These are phyloP conservation scores for Zoysia matrella DNA, from an alignment of 202 grass and related monocot genomes.

Conservation along the genomic window DNA sequence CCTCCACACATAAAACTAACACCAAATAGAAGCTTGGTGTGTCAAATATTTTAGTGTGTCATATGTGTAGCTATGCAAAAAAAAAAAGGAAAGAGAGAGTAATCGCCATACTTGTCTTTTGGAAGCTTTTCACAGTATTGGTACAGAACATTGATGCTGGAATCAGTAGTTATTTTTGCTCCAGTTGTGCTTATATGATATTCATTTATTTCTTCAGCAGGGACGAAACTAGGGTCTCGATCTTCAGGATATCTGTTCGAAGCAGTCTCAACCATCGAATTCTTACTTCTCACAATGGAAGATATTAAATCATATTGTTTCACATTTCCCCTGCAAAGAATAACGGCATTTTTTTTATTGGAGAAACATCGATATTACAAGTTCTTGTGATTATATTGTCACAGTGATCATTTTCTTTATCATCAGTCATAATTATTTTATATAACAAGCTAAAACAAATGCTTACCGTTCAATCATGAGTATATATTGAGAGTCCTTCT, in stretches of 20 bases:
- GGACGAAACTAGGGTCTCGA: constrained; percentile 37
- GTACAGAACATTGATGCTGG: constrained; percentile 67
- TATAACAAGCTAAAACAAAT: constrained; percentile 30
- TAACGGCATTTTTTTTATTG: no score
- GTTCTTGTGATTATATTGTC: constrained; percentile 14
- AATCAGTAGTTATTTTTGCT: constrained; percentile 77
- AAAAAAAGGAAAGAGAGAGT: constrained; percentile 6
- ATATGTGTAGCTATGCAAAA: constrained; percentile 36
- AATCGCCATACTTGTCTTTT: constrained; percentile 70
- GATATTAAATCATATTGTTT: constrained; percentile 80
- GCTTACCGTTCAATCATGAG: constrained; percentile 89
- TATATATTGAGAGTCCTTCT: constrained; percentile 73
- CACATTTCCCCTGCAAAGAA: constrained; percentile 64
- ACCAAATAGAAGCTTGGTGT: background rate
- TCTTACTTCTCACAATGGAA: constrained; percentile 73
- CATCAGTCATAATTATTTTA: constrained; percentile 32
- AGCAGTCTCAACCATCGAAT: constrained; percentile 61
- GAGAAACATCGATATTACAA: constrained; percentile 19
- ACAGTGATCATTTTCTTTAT: constrained; percentile 15
- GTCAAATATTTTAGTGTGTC: background rate
- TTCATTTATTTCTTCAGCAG: constrained; percentile 63
- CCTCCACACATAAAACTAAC: constrained; percentile 23
- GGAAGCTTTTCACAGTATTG: constrained; percentile 80
- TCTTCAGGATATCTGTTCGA: constrained; percentile 70
- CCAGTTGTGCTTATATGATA: constrained; percentile 71